phyloP scores from a whole-genome alignment of 768 basidiomycete species.

The Cystobasidium onofrii region DNA sequence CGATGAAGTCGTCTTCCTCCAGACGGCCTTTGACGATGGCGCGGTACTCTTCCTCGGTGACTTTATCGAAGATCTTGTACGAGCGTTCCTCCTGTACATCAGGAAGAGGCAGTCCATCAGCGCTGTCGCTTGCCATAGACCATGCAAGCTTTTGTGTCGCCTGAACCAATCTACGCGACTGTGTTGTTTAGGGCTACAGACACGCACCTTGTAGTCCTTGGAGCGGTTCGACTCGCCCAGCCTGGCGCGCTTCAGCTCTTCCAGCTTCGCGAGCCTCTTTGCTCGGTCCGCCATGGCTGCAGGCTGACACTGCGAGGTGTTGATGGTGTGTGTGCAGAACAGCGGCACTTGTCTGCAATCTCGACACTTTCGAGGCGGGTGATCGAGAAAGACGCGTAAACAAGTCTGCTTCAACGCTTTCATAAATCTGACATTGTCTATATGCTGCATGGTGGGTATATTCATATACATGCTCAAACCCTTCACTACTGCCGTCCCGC shows the following conservation, averaged over 20 bases:
- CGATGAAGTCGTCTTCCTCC: constrained; percentile 83
- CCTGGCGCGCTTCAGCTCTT: constrained; percentile 46
- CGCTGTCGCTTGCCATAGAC: not conserved
- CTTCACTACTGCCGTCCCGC: not conserved
- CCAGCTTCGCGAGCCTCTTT: constrained; percentile 39
- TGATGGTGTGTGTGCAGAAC: no score
- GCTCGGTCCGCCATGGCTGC: constrained; percentile 26
- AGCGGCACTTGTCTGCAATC: not conserved
- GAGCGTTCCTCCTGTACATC: constrained; percentile 43
- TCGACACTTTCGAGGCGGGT: not conserved
- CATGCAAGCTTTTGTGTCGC: no score
- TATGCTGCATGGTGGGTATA: not conserved
- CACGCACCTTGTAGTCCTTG: constrained; percentile 45
- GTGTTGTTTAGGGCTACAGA: not conserved
- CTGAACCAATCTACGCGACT: constrained; percentile 25
- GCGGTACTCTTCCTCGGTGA: constrained; percentile 75
- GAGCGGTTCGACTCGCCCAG: constrained; percentile 44
- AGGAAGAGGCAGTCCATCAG: not conserved
- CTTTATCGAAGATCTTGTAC: constrained; percentile 76
- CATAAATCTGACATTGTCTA: not conserved
- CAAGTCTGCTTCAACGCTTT: not conserved
- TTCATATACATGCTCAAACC: not conserved
- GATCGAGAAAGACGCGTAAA: constrained; percentile 12
- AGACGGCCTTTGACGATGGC: constrained; percentile 73
- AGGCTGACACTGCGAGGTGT: not conserved